Conservation (phyloP, 2,329 filamentous ascomycete species). For the Trichoderma sp. region DNA sequence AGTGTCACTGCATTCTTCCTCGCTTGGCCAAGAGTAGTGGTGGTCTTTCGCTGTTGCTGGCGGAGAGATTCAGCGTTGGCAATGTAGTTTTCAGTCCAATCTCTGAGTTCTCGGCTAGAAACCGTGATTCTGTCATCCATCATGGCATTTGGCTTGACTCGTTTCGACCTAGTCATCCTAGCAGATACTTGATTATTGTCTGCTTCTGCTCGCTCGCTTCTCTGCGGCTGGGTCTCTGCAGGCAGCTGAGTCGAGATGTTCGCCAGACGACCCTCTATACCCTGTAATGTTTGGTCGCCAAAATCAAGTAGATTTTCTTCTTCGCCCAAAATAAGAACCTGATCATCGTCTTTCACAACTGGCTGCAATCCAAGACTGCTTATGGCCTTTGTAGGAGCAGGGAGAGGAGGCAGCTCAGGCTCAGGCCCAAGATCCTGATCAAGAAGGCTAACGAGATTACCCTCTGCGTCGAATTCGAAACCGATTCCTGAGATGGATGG, state of each 20-base stretch:
- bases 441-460: conserved; percentile 50
- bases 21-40: conserved; percentile 43
- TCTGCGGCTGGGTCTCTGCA: background rate
- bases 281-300: conserved; percentile 45
- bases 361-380: background rate
- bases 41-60: conserved; percentile 33
- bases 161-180: conserved; percentile 34
- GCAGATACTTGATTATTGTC: conserved; percentile 33
- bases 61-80: conserved; percentile 57
- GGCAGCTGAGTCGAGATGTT: background rate
- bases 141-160: conserved; percentile 37
- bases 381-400: conserved; percentile 22
- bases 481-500: conserved; percentile 47
- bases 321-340: conserved; percentile 31
- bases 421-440: conserved; percentile 52
- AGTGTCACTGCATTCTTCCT: conserved; percentile 42
- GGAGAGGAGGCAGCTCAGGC: conserved; percentile 50
- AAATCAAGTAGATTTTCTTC: conserved; percentile 42
- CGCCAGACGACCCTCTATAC: conserved; percentile 42
- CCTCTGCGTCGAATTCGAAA: conserved; percentile 56
- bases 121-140: conserved; percentile 43
- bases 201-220: conserved; percentile 33
- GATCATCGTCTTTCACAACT: background rate
- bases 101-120: conserved; percentile 43
- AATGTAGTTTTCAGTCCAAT: conserved; percentile 51